Conservation (phyloP, 2,329 filamentous ascomycete genomes). For the Aspergillus unguis region DNA sequence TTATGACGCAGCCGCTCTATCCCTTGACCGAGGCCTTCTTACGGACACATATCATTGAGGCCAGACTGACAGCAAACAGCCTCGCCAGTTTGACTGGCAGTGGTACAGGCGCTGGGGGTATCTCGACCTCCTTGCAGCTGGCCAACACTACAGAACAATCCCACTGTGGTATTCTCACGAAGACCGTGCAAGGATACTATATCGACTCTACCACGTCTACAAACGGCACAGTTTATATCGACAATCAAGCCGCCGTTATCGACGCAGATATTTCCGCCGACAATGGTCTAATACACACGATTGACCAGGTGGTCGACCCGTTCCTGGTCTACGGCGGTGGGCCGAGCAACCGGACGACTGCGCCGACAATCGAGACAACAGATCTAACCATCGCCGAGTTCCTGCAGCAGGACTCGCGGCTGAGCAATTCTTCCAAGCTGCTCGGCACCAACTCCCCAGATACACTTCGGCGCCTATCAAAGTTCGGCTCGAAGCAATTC, state of each 20-base stretch:
- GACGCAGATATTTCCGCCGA: not conserved
- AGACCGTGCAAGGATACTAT: not conserved
- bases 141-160: not conserved
- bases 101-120: not conserved
- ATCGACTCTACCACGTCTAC: not conserved
- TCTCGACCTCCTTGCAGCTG: not conserved
- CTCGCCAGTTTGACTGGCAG: not conserved
- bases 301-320: not conserved
- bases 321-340: not conserved
- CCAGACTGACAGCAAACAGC: not conserved
- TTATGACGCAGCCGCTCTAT: not conserved
- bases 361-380: not conserved
- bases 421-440: not conserved
- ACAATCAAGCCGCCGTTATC: not conserved
- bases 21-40: not conserved
- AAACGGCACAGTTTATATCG: not conserved
- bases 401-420: not conserved
- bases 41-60: not conserved
- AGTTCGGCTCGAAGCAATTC: not conserved
- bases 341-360: not conserved
- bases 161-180: not conserved
- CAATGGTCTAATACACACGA: not conserved
- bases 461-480: not conserved
- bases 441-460: not conserved
- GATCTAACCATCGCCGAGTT: not conserved